A percentile compares a stretch with the other conserved stretches of the same genome.
phyloP scores from a whole-genome alignment of 1,284 basidiomycete species.

The Inonotus obliquus region DNA sequence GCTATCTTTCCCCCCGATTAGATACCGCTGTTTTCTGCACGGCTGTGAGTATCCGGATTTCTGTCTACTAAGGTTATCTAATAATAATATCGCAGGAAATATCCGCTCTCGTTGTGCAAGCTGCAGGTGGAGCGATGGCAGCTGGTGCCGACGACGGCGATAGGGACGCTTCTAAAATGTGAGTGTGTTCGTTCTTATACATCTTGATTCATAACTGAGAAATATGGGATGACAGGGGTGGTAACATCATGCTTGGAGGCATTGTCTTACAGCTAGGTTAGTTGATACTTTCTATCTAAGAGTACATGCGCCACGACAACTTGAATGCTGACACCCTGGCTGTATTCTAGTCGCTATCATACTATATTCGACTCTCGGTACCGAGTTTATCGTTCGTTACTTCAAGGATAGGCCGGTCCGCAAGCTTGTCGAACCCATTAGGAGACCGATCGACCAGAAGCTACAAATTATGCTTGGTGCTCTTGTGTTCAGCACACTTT shows the following conservation, averaged over 20 bases:
- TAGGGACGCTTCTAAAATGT: constrained; percentile 16
- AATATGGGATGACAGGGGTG: constrained; percentile 28
- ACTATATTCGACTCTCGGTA: constrained; percentile 30
- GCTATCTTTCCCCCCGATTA: constrained; percentile 15
- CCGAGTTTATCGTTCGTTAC: constrained; percentile 37
- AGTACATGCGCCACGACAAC: background rate
- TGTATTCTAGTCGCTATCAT: constrained; percentile 32
- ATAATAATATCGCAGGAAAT: constrained; percentile 30
- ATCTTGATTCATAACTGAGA: background rate
- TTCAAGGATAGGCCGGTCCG: constrained; percentile 26
- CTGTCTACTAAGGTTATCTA: constrained; percentile 21
- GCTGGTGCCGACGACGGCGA: constrained; percentile 23
- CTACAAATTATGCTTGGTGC: constrained; percentile 29
- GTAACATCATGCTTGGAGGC: constrained; percentile 47
- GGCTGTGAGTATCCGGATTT: constrained; percentile 2
- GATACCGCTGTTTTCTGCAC: constrained; percentile 36
- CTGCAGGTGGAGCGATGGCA: constrained; percentile 38
- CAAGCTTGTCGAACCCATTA: constrained; percentile 8
- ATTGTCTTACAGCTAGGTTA: constrained; percentile 38
- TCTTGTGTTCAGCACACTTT: constrained; percentile 30
- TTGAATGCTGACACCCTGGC: constrained; percentile 12
- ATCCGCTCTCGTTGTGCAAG: constrained; percentile 39
- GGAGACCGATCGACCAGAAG: constrained; percentile 19
- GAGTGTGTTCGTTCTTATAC: background rate
- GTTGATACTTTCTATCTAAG: constrained; percentile 18